Conservation (phyloP, 495 filamentous ascomycete species). For the Penicillium psychrofluorescens region DNA sequence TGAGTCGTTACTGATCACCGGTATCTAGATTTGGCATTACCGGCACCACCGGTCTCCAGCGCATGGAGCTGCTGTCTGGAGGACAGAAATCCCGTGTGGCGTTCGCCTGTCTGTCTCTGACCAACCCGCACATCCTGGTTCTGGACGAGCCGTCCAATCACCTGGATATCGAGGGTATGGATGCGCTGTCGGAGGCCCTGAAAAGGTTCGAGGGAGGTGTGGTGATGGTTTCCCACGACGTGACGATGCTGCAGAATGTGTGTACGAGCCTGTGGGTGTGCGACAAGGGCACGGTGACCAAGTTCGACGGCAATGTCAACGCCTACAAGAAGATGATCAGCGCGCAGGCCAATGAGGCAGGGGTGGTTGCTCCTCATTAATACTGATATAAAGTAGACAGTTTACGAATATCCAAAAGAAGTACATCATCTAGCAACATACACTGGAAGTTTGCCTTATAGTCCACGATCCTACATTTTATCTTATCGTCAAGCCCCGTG, state of each 20-base stretch:
- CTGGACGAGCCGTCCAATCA: constrained; percentile 99
- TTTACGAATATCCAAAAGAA: background rate
- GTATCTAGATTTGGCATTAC: constrained; percentile 80
- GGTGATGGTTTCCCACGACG: constrained; percentile 98
- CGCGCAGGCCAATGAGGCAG: constrained; percentile 79
- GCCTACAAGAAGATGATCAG: constrained; percentile 96
- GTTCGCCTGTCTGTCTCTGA: constrained; percentile 87
- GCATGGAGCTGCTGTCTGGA: constrained; percentile 90
- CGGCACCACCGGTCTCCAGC: constrained; percentile 92
- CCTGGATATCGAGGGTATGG: constrained; percentile 99
- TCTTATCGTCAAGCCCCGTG: background rate
- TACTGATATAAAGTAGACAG: background rate
- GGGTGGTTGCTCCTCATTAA: constrained; percentile 54
- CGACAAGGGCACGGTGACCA: constrained; percentile 89
- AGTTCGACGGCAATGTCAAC: constrained; percentile 91
- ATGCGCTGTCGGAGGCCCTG: constrained; percentile 79
- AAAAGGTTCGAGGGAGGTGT: constrained; percentile 87
- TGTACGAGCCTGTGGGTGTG: constrained; percentile 96
- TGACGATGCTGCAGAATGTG: constrained; percentile 96
- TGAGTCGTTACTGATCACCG: background rate
- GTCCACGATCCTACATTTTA: too few relatives aligned
- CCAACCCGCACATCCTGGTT: constrained; percentile 93
- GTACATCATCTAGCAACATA: too few relatives aligned
- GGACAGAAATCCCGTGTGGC: constrained; percentile 98
- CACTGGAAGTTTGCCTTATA: too few relatives aligned